Evolutionary conservation across 2,329 filamentous ascomycete genomes (phyloP).

Genomic region (Aspergillus texensis): DNA sequence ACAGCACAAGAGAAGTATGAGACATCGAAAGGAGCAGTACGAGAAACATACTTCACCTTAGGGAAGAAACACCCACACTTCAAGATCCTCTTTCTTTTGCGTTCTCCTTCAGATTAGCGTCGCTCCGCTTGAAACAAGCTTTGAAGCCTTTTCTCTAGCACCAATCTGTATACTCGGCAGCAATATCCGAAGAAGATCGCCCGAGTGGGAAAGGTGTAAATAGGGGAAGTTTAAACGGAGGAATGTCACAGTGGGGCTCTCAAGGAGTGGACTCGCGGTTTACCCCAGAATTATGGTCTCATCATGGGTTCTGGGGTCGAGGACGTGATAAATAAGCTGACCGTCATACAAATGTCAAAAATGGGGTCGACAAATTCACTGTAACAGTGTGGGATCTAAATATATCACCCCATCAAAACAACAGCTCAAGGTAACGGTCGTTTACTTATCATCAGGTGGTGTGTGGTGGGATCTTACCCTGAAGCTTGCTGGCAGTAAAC

Average conservation of each 20-base stretch:
- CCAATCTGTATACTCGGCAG: slow-evolving; percentile 1
- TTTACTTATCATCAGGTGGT: background rate
- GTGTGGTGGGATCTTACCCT: background rate
- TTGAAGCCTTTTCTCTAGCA: background rate
- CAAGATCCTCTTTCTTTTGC: background rate
- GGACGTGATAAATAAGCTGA: background rate
- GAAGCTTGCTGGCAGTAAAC: background rate
- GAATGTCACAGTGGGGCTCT: slow-evolving; percentile 6
- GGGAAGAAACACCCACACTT: background rate
- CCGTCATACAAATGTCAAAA: background rate
- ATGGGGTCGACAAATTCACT: background rate
- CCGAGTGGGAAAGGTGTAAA: slow-evolving; percentile 12
- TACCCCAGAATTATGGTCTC: background rate
- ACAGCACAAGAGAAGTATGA: background rate
- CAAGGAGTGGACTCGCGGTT: background rate
- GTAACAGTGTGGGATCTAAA: background rate
- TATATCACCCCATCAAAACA: background rate
- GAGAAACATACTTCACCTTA: background rate
- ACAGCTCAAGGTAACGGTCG: background rate
- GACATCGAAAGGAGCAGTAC: background rate
- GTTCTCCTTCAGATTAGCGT: background rate
- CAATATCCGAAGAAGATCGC: background rate
- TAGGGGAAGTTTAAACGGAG: background rate
- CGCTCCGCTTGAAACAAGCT: background rate
- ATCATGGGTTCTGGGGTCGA: background rate